Percentiles rank a stretch among this genome's conserved stretches.
Evolutionary conservation across 306 rosid genomes (phyloP).

Genomic region (Rosa rugosa): DNA sequence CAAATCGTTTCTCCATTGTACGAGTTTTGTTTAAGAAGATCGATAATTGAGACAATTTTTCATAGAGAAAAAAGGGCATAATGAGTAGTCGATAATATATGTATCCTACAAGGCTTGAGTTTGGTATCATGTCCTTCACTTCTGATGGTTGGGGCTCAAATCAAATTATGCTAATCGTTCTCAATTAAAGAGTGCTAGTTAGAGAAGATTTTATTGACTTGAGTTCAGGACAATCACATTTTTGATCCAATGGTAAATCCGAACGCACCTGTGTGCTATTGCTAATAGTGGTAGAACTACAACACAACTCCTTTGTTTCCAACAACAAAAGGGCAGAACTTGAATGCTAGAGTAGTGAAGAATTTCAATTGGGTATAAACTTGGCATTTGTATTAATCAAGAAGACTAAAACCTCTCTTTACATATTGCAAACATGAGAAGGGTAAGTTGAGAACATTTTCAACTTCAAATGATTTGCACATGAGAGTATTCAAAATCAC

Average conservation of each 20-base stretch:
- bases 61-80: too few species aligned
- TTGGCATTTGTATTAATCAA: conserved; percentile 39
- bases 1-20: background rate
- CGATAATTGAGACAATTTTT: background rate
- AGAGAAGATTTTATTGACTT: too few species aligned
- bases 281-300: background rate
- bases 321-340: background rate
- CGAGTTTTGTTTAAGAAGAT: too few species aligned
- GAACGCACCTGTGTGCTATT: background rate
- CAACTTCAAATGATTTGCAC: conserved; percentile 75
- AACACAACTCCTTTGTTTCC: background rate
- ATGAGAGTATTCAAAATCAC: conserved; percentile 43
- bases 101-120: background rate
- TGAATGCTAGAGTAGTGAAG: background rate
- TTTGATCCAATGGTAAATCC: background rate
- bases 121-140: background rate
- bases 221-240: background rate
- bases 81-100: too few species aligned
- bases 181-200: too few species aligned
- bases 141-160: background rate
- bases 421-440: conserved; percentile 75
- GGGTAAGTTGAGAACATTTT: conserved; percentile 61
- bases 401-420: conserved; percentile 61
- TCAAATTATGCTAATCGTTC: too few species aligned
- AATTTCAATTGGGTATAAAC: background rate